Percentiles rank a stretch among this genome's conserved stretches.
phyloP scores from a whole-genome alignment of 805 yeast species.

The Ogataea wickerhamii region DNA sequence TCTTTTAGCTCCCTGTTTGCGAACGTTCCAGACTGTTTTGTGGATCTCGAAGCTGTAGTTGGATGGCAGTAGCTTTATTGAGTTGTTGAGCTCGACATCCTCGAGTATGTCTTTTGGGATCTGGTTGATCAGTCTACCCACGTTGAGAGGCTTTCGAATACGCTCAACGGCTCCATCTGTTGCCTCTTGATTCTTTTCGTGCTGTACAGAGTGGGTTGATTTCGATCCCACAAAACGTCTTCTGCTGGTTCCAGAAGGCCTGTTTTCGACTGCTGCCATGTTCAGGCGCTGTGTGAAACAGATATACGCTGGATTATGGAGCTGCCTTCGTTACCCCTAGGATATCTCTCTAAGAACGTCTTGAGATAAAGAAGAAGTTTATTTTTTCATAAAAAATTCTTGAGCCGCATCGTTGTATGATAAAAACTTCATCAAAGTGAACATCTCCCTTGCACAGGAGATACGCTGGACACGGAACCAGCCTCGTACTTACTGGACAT shows the following conservation, averaged over 20 bases:
- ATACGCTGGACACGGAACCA: too few relatives aligned
- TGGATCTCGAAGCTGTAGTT: slow-evolving; percentile 96
- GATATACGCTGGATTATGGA: background rate
- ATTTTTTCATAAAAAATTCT: slow-evolving; percentile 6
- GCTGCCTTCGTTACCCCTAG: too few relatives aligned
- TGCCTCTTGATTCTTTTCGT: slow-evolving; percentile 2
- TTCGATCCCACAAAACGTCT: slow-evolving; percentile 31
- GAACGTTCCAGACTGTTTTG: slow-evolving; percentile 91
- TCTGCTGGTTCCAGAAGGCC: slow-evolving; percentile 4
- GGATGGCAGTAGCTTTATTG: slow-evolving; percentile 75
- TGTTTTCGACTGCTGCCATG: slow-evolving; percentile 2
- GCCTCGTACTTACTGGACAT: slow-evolving; percentile 34
- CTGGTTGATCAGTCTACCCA: slow-evolving; percentile 71
- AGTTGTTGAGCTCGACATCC: slow-evolving; percentile 79
- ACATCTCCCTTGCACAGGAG: too few relatives aligned
- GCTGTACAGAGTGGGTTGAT: slow-evolving; percentile 1
- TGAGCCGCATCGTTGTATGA: slow-evolving; percentile 6
- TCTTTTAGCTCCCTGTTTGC: slow-evolving; percentile 66
- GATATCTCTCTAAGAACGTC: too few relatives aligned
- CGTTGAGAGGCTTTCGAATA: slow-evolving; percentile 31
- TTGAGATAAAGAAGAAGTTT: background rate
- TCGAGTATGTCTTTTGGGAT: slow-evolving; percentile 82
- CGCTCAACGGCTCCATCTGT: slow-evolving; percentile 15
- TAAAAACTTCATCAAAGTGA: too few relatives aligned
- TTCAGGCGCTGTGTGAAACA: background rate